Evolutionary conservation across 805 yeast species (phyloP).

Genomic region (Cyberlindnera galapagoensis): DNA sequence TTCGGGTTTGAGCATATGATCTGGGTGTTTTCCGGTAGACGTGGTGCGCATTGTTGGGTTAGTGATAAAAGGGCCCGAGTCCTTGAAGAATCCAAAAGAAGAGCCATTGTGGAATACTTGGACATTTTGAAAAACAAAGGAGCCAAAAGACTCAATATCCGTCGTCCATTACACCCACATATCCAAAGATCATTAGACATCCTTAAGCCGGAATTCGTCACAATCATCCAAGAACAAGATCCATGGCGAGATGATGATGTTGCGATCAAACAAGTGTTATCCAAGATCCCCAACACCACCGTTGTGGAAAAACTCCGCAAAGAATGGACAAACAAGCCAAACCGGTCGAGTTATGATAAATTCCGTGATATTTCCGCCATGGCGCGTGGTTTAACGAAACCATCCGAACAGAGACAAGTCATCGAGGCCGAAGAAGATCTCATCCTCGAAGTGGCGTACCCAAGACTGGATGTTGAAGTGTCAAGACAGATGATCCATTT

Average conservation of each 20-base stretch:
- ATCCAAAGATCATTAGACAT: constrained; percentile 67
- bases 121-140: constrained; percentile 60
- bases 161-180: constrained; percentile 88
- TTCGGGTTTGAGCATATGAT: constrained; percentile 82
- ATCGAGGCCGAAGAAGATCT: constrained; percentile 77
- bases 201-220: constrained; percentile 55
- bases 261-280: constrained; percentile 49
- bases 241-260: constrained; percentile 66
- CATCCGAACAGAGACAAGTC: constrained; percentile 39
- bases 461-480: constrained; percentile 89
- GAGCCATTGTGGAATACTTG: constrained; percentile 77
- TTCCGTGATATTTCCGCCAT: constrained; percentile 71
- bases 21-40: constrained; percentile 97
- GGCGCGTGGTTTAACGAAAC: constrained; percentile 36
- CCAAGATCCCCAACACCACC: constrained; percentile 52
- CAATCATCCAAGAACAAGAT: constrained; percentile 75
- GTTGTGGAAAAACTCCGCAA: constrained; percentile 45
- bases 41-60: constrained; percentile 99
- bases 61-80: constrained; percentile 78
- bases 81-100: constrained; percentile 66
- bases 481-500: constrained; percentile 86
- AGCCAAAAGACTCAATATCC: constrained; percentile 43
- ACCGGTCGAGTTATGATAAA: constrained; percentile 51
- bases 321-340: constrained; percentile 52
- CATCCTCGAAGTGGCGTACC: constrained; percentile 75